These are phyloP conservation scores for Lasiodiplodia hormozganensis DNA, from an alignment of 2,329 filamentous ascomycete genomes.

Conservation along the genomic window DNA sequence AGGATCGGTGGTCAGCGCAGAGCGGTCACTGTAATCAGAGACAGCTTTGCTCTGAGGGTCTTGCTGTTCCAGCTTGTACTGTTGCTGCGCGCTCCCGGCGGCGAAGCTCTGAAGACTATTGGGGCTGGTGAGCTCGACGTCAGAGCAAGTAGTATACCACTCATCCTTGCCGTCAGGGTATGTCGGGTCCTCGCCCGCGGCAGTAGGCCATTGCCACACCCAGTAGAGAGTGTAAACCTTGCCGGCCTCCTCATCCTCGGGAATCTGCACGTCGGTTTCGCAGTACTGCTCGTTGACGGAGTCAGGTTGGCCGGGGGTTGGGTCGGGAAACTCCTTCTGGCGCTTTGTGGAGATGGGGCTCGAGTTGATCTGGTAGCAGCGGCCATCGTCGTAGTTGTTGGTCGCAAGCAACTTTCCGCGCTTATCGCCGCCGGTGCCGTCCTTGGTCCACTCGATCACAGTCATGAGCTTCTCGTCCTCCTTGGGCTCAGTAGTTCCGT, in stretches of 20 bases:
- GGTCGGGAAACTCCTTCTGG: conserved; percentile 62
- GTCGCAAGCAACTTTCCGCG: conserved; percentile 78
- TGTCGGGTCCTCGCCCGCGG: conserved; percentile 45
- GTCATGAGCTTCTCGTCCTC: conserved; percentile 64
- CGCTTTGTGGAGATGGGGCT: conserved; percentile 66
- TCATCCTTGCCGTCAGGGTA: conserved; percentile 55
- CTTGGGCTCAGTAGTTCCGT: conserved; percentile 56
- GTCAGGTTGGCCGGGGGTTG: conserved; percentile 57
- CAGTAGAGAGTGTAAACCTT: conserved; percentile 81
- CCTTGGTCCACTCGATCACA: conserved; percentile 81
- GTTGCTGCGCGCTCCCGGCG: conserved; percentile 20
- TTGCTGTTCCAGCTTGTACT: conserved; percentile 45
- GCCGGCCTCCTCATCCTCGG: conserved; percentile 64
- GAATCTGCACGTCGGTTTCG: conserved; percentile 80
- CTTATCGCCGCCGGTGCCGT: conserved; percentile 81
- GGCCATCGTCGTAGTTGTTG: conserved; percentile 86
- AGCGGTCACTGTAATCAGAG: conserved; percentile 46
- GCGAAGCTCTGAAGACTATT: conserved; percentile 30
- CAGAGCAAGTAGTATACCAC: conserved; percentile 62
- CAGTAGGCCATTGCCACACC: conserved; percentile 89
- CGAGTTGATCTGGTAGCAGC: conserved; percentile 83
- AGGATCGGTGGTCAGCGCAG: conserved; percentile 44
- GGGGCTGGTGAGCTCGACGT: conserved; percentile 51
- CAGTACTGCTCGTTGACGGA: conserved; percentile 59
- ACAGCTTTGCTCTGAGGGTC: conserved; percentile 52